Evolutionary conservation across 306 rosid genomes (phyloP), one percentile per base, ranked within the genome.

Genomic region (Alnus rubra): DNA sequence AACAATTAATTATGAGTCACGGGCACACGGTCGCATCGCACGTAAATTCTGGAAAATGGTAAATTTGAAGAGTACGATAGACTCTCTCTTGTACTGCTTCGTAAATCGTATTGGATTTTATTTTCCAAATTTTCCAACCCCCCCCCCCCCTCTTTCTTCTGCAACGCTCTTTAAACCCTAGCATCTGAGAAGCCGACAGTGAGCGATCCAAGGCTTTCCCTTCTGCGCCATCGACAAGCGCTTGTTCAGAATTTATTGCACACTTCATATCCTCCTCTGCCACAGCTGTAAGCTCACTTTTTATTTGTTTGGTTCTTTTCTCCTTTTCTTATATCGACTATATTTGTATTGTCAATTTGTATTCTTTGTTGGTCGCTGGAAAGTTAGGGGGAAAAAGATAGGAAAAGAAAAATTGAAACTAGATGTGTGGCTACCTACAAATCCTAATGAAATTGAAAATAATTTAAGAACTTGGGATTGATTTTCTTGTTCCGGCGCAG

Each of bases 81-180:
- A 19, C 69, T 63, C 44, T 33, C 16, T 28, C 28, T 55, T 55
- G 28, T 6, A 51, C 15, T 11, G 3, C 28, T 4, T 16, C 28
- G 28, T 23, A 23, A 23, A 23, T 23, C 28, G 28, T 1, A 15
- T 33, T 13, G 28, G 28, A 23, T 14, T 7, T 63, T 0, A 44
- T 1, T 31, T 53, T 33, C 28, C 42, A 12, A 31, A 37, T 51
- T 54, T 50, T 0, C 47, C n/a, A 8, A 16, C 39, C 67, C 5
- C 15, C 11, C 47, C 28, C 28, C 5, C 19, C 5, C 18, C 16
- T 9, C 47, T 18, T 23, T 23, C 44, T 19, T 1, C 68, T 14
- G 23, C 60, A 74, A 64, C 65, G 14, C 79, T n/a, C 86, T 74
- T 74, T 84, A 81, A 87, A 87, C 90, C 90, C 90, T 87, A 84